A percentile compares a stretch with the other conserved stretches of the same genome.
These are phyloP conservation scores for Nephelium lappaceum DNA, from an alignment of 345 rosid species.

Conservation along the genomic window DNA sequence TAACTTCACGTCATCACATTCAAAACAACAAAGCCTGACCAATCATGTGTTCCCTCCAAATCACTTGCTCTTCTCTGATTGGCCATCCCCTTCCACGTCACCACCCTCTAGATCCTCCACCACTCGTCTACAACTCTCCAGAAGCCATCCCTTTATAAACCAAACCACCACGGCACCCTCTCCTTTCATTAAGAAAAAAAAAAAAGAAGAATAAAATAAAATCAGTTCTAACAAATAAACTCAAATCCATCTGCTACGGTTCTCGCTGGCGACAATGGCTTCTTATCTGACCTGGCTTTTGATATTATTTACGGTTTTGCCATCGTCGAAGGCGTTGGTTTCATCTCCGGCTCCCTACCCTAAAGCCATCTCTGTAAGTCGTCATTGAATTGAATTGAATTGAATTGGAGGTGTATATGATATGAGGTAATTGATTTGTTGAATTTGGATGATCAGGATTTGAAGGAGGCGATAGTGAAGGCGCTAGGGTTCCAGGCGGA, in stretches of 20 bases:
- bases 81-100: slow-evolving; percentile 56
- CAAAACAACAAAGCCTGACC: slow-evolving; percentile 1
- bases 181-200: neutral
- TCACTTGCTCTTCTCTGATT: slow-evolving; percentile 45
- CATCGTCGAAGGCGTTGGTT: slow-evolving; percentile 40
- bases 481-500: slow-evolving; percentile 79
- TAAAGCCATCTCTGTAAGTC: slow-evolving; percentile 74
- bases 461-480: slow-evolving; percentile 85
- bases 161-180: neutral
- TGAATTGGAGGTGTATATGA: neutral
- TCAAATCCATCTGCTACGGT: neutral
- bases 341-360: slow-evolving; percentile 57
- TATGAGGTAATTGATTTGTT: neutral
- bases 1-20: neutral
- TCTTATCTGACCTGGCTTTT: slow-evolving; percentile 33
- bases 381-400: neutral
- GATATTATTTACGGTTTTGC: slow-evolving; percentile 35
- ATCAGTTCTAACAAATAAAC: neutral
- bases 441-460: slow-evolving; percentile 50
- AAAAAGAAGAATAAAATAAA: too few relatives aligned
- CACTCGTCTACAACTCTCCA: slow-evolving; percentile 14
- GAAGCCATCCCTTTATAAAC: slow-evolving; percentile 17
- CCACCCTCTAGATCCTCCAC: slow-evolving; percentile 23
- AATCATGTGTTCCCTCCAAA: slow-evolving; percentile 31
- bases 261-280: slow-evolving; percentile 24